Evolutionary conservation across 2,329 filamentous ascomycete genomes (phyloP).

Genomic region (Cladosporium austrohemisphaericum): DNA sequence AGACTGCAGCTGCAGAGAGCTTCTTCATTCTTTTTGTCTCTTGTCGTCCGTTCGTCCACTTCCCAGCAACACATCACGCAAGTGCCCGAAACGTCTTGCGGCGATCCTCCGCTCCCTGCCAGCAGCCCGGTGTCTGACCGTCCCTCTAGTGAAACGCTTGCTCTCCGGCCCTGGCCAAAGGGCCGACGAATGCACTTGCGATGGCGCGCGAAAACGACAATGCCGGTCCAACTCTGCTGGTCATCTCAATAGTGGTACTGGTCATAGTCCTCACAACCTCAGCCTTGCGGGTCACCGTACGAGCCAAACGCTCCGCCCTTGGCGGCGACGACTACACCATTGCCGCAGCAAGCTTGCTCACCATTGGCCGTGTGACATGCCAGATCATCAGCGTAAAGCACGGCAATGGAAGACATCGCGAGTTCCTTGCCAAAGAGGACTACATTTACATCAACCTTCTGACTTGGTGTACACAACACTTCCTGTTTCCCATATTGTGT

Average conservation of each 20-base stretch:
- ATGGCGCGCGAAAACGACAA: conserved; percentile 11
- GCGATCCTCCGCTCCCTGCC: no score
- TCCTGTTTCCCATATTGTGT: conserved; percentile 40
- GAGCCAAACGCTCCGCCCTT: conserved; percentile 1
- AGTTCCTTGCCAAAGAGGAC: conserved; percentile 31
- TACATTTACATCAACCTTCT: conserved; percentile 35
- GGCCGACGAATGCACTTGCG: no score
- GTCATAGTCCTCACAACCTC: conserved; percentile 7
- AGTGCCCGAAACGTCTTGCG: no score
- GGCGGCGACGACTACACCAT: conserved; percentile 41
- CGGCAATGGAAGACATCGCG: conserved; percentile 41
- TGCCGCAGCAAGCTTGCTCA: conserved; percentile 29
- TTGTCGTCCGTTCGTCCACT: no score
- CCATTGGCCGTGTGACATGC: conserved; percentile 32
- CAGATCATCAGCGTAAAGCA: conserved; percentile 33
- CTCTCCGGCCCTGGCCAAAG: no score
- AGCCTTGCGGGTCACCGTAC: conserved; percentile 7
- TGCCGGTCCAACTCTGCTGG: conserved; percentile 12
- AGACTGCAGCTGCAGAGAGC: no score
- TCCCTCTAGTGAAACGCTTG: conserved; percentile 2
- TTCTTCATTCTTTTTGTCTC: no score
- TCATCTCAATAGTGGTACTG: conserved; percentile 9
- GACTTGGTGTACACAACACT: conserved; percentile 39
- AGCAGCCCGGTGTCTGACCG: no score
- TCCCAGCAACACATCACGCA: no score